phyloP scores from a whole-genome alignment of 2,329 filamentous ascomycete genomes.

The Aureobasidium uvarum region DNA sequence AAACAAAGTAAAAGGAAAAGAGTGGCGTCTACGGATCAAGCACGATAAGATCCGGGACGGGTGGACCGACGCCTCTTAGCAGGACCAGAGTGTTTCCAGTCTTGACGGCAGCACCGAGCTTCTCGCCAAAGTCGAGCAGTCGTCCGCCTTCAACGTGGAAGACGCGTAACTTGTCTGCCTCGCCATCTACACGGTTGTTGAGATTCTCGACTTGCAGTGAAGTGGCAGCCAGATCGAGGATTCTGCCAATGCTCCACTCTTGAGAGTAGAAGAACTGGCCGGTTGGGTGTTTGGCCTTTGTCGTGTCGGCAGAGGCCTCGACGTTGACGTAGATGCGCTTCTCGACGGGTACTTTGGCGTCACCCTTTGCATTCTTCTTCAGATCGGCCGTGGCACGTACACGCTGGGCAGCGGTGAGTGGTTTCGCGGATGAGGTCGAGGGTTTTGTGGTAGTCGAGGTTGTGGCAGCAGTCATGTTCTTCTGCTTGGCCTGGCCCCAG shows the following conservation, averaged over 20 bases:
- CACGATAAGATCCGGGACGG: slow-evolving; percentile 68
- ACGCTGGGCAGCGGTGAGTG: slow-evolving; percentile 60
- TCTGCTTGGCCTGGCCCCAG: slow-evolving; percentile 71
- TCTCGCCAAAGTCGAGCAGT: slow-evolving; percentile 82
- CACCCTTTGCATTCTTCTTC: slow-evolving; percentile 87
- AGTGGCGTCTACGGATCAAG: slow-evolving; percentile 12
- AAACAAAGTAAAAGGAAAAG: not conserved
- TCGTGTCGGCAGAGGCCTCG: slow-evolving; percentile 84
- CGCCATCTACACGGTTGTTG: slow-evolving; percentile 73
- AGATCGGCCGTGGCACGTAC: slow-evolving; percentile 70
- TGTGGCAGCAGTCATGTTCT: slow-evolving; percentile 30
- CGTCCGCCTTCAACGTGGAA: slow-evolving; percentile 92
- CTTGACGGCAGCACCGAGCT: slow-evolving; percentile 68
- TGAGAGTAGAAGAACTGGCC: slow-evolving; percentile 52
- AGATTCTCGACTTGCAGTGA: slow-evolving; percentile 76
- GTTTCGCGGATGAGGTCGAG: slow-evolving; percentile 28
- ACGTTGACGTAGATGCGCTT: slow-evolving; percentile 90
- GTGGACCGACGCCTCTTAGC: slow-evolving; percentile 78
- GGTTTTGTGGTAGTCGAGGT: not conserved
- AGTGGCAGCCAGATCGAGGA: slow-evolving; percentile 75
- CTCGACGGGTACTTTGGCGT: slow-evolving; percentile 73
- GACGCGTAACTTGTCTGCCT: slow-evolving; percentile 77
- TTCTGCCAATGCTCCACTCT: slow-evolving; percentile 86
- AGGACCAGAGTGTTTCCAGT: slow-evolving; percentile 90
- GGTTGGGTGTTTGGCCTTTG: slow-evolving; percentile 75